Conservation (phyloP, 352 stramenopile genomes). For the Halophytophthora batemanensis region DNA sequence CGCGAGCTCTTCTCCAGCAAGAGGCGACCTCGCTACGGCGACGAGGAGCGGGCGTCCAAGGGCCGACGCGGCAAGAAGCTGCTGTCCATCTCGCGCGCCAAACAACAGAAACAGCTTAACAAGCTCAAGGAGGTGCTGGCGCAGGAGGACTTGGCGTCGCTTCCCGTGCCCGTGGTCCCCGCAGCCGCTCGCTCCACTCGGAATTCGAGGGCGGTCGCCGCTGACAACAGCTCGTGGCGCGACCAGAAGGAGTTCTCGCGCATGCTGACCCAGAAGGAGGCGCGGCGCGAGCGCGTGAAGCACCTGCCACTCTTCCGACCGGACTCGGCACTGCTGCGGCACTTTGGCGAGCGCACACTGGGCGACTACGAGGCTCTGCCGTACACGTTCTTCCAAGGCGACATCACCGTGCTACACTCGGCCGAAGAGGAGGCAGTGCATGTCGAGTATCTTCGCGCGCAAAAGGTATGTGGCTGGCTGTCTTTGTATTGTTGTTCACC, state of each 20-base stretch:
- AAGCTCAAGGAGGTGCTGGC: constrained; percentile 31
- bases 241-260: constrained; percentile 42
- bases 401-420: constrained; percentile 65
- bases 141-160: constrained; percentile 16
- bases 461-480: constrained; percentile 26
- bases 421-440: constrained; percentile 48
- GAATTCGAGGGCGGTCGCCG: background rate
- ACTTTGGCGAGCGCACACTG: constrained; percentile 48
- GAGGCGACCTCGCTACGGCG: constrained; percentile 20
- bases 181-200: background rate
- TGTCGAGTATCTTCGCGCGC: constrained; percentile 42
- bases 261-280: constrained; percentile 53
- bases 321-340: constrained; percentile 45
- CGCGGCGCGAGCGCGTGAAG: constrained; percentile 46
- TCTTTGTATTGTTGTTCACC: background rate
- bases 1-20: constrained; percentile 33
- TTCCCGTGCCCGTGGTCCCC: constrained; percentile 6
- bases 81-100: constrained; percentile 29
- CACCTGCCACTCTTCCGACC: constrained; percentile 69
- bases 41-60: constrained; percentile 2
- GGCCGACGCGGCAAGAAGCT: background rate
- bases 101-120: constrained; percentile 47
- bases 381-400: constrained; percentile 40
- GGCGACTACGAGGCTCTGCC: constrained; percentile 54
- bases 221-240: background rate